phyloP scores from a whole-genome alignment of 805 yeast species.

The Grigorovia transvaalensis region DNA sequence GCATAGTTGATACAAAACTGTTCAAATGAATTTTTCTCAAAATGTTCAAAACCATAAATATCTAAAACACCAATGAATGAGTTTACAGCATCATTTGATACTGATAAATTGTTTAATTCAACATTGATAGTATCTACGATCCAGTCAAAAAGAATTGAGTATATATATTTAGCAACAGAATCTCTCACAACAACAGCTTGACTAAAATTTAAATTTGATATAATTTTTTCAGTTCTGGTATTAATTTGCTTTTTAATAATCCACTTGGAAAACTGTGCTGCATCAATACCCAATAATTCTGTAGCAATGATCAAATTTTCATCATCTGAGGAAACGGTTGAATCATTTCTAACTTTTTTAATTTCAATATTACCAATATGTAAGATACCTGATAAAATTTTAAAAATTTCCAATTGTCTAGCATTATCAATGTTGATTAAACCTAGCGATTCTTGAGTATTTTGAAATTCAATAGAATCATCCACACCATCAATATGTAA shows the following conservation, averaged over 20 bases:
- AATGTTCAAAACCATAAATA: constrained; percentile 96
- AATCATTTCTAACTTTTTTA: constrained; percentile 75
- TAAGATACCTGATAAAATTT: constrained; percentile 74
- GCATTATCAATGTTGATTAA: constrained; percentile 62
- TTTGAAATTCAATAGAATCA: constrained; percentile 66
- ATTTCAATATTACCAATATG: constrained; percentile 91
- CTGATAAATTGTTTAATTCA: constrained; percentile 61
- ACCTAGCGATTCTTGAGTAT: constrained; percentile 63
- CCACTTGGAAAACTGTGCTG: constrained; percentile 76
- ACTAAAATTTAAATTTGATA: constrained; percentile 66
- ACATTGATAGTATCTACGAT: constrained; percentile 73
- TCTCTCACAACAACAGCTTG: constrained; percentile 91
- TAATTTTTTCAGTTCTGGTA: constrained; percentile 88
- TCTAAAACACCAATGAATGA: constrained; percentile 93
- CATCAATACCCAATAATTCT: constrained; percentile 72
- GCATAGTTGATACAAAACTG: constrained; percentile 97
- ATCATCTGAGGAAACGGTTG: constrained; percentile 60
- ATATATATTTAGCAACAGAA: constrained; percentile 89
- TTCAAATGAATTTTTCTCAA: constrained; percentile 87
- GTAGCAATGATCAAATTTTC: constrained; percentile 78
- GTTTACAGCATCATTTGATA: constrained; percentile 39
- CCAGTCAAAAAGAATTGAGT: constrained; percentile 92
- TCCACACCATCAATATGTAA: constrained; percentile 65
- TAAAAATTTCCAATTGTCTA: constrained; percentile 61
- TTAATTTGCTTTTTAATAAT: constrained; percentile 81